Evolutionary conservation across 768 basidiomycete species (phyloP).

Genomic region (Xerocomellus dryophilus): DNA sequence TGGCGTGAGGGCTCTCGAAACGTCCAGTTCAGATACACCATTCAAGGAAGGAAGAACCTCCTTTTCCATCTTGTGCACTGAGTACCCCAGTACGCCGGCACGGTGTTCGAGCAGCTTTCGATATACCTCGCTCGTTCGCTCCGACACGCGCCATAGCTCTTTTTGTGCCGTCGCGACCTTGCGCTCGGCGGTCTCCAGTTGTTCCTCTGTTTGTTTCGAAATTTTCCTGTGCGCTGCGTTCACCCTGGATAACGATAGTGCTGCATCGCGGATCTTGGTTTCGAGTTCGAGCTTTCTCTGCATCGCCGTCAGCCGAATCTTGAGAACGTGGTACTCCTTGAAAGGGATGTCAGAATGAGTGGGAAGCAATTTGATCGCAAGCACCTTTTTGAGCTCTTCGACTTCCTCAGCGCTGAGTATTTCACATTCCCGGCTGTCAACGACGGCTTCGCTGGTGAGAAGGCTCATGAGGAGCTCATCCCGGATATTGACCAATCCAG

Average conservation of each 20-base stretch:
- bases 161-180: constrained; percentile 69
- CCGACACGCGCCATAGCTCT: constrained; percentile 67
- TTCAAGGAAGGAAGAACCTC: constrained; percentile 36
- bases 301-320: constrained; percentile 61
- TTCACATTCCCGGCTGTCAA: constrained; percentile 83
- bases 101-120: constrained; percentile 75
- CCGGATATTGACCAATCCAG: constrained; percentile 51
- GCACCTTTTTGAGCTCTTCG: constrained; percentile 66
- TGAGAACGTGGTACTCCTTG: constrained; percentile 74
- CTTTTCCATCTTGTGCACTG: constrained; percentile 66
- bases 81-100: constrained; percentile 73
- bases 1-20: constrained; percentile 53
- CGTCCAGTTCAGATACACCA: constrained; percentile 35
- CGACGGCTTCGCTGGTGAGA: constrained; percentile 87
- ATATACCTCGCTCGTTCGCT: constrained; percentile 60
- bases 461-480: constrained; percentile 89
- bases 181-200: constrained; percentile 68
- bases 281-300: constrained; percentile 76
- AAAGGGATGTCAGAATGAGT: background rate
- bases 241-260: constrained; percentile 67
- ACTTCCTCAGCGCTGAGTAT: constrained; percentile 74
- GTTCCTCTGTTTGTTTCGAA: constrained; percentile 64
- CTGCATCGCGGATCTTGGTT: constrained; percentile 86
- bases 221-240: constrained; percentile 54
- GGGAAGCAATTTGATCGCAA: constrained; percentile 25